Evolutionary conservation across 192 early-diverging fungal genomes (phyloP).

Genomic region (Coemansia biformis): DNA sequence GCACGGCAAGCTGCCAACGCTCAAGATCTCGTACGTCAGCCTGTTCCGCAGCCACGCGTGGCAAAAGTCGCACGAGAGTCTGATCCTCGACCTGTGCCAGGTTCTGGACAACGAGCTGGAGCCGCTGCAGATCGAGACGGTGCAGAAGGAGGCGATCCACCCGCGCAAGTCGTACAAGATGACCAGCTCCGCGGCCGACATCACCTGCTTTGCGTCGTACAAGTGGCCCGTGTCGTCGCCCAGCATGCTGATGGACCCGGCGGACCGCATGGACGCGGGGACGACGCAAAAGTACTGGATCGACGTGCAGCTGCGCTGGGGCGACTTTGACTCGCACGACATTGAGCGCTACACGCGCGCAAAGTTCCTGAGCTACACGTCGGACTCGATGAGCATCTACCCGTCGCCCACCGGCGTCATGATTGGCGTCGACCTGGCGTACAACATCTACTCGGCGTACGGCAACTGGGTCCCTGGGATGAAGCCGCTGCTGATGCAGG

Average conservation of each 20-base stretch:
- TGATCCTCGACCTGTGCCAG: slow-evolving; percentile 79
- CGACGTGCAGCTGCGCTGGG: slow-evolving; percentile 98
- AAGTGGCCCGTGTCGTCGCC: slow-evolving; percentile 98
- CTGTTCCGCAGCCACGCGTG: slow-evolving; percentile 98
- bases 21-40: slow-evolving; percentile 98
- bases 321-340: slow-evolving; percentile 98
- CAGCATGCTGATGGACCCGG: slow-evolving; percentile 84
- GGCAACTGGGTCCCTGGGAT: slow-evolving; percentile 99
- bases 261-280: slow-evolving; percentile 94
- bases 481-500: slow-evolving; percentile 96
- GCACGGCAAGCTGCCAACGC: slow-evolving; percentile 99
- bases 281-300: slow-evolving; percentile 97
- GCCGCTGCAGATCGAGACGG: slow-evolving; percentile 95
- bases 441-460: slow-evolving; percentile 89
- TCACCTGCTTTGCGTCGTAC: slow-evolving; percentile 92
- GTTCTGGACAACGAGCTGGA: slow-evolving; percentile 97
- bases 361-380: slow-evolving; percentile 98
- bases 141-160: slow-evolving; percentile 98
- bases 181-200: slow-evolving; percentile 89
- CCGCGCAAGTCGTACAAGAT: slow-evolving; percentile 99
- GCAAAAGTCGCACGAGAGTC: slow-evolving; percentile 94
- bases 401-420: slow-evolving; percentile 97
- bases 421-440: slow-evolving; percentile 96
- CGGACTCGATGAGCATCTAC: slow-evolving; percentile 98
- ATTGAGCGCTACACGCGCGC: slow-evolving; percentile 97